phyloP scores from a whole-genome alignment of 2,329 filamentous ascomycete species.

The Aspergillus novofumigatus region DNA sequence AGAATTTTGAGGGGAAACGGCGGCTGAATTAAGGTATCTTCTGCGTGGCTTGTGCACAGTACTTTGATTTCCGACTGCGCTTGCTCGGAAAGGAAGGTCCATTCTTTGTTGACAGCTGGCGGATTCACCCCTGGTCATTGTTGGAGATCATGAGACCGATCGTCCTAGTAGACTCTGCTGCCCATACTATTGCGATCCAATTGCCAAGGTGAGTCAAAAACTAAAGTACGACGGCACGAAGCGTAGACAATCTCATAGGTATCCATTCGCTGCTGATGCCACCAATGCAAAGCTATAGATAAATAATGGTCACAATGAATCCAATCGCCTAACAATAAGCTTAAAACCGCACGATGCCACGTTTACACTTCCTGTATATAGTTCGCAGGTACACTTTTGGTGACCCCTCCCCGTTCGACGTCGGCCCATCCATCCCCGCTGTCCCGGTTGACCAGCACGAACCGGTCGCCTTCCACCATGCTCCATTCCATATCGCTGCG shows the following conservation, averaged over 20 bases:
- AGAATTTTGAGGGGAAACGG: not conserved
- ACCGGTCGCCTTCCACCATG: constrained; percentile 86
- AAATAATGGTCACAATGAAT: not conserved
- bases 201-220: too few relatives aligned
- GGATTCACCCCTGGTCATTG: not conserved
- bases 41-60: not conserved
- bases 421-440: constrained; percentile 94
- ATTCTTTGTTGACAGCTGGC: not conserved
- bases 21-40: not conserved
- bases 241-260: too few relatives aligned
- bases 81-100: not conserved
- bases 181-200: not conserved
- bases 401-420: constrained; percentile 84
- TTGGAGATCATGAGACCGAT: not conserved
- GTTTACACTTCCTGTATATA: constrained; percentile 73
- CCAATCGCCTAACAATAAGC: not conserved
- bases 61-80: not conserved
- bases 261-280: not conserved
- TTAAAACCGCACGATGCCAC: not conserved
- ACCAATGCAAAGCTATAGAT: not conserved
- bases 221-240: too few relatives aligned
- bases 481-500: constrained; percentile 81
- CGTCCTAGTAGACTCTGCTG: not conserved
- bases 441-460: constrained; percentile 84
- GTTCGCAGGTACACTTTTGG: constrained; percentile 87